Evolutionary conservation across 129 eudicot species (phyloP).

Genomic region (Flaveria sonorensis): DNA sequence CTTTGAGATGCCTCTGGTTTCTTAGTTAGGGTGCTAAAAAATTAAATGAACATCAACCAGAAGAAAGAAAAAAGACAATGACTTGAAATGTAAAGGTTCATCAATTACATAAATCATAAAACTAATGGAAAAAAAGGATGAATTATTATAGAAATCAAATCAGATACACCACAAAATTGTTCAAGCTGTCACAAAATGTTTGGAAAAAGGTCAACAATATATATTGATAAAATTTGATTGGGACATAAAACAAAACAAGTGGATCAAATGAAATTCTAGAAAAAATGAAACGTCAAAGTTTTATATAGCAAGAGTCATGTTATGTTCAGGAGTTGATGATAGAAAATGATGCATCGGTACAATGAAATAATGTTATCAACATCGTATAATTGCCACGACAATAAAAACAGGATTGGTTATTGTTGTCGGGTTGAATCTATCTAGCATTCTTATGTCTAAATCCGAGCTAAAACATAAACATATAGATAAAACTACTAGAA

Average conservation of each 20-base stretch:
- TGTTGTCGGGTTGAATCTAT: background rate
- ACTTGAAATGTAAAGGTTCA: too few relatives aligned
- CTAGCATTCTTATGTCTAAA: background rate
- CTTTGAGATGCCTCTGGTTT: background rate
- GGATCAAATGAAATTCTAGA: slow-evolving; percentile 23
- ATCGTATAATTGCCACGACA: background rate
- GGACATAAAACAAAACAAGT: slow-evolving; percentile 25
- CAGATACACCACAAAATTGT: background rate
- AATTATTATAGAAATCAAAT: slow-evolving; percentile 26
- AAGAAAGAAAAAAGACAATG: too few relatives aligned
- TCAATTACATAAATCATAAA: too few relatives aligned
- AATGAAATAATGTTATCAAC: background rate
- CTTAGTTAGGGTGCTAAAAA: too few relatives aligned
- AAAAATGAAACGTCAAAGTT: background rate
- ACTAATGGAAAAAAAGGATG: background rate
- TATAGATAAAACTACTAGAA: background rate
- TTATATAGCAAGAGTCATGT: slow-evolving; percentile 22
- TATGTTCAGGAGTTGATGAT: background rate
- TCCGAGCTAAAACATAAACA: background rate
- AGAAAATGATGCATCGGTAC: slow-evolving; percentile 12
- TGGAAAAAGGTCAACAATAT: slow-evolving; percentile 25
- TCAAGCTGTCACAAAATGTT: slow-evolving; percentile 35
- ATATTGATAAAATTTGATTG: slow-evolving; percentile 28
- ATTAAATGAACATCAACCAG: too few relatives aligned
- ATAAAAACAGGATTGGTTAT: background rate